Conservation (phyloP, 176 grass and related monocot species). For the Neostapfia colusana region DNA sequence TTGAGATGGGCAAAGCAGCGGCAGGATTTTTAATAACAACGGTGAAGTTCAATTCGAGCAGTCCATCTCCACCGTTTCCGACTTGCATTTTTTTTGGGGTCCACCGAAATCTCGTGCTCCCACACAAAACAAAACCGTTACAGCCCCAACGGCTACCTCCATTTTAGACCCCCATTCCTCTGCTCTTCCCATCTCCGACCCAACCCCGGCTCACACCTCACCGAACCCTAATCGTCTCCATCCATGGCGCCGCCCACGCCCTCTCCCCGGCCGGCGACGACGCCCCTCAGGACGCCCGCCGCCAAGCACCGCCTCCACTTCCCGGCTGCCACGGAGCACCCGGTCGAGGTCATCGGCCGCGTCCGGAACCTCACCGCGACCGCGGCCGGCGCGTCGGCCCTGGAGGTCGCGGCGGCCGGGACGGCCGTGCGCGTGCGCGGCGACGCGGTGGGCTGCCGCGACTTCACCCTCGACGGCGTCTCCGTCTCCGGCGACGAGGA, state of each 20-base stretch:
- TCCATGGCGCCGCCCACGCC: constrained; percentile 70
- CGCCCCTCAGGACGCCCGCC: constrained; percentile 50
- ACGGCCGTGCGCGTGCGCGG: constrained; percentile 69
- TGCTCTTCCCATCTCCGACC: neutral
- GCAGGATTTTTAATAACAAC: no score
- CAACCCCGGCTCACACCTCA: neutral
- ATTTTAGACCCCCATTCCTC: constrained; percentile 22
- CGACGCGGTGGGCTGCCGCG: constrained; percentile 65
- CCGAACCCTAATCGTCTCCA: constrained; percentile 16
- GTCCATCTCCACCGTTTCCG: neutral
- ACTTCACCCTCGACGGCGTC: constrained; percentile 85
- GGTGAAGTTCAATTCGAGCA: neutral
- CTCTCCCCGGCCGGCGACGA: constrained; percentile 29
- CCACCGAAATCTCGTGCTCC: neutral
- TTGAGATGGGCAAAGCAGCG: no score
- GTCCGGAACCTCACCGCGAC: constrained; percentile 58
- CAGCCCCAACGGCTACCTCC: constrained; percentile 38
- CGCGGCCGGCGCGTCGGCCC: constrained; percentile 29
- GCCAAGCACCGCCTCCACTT: constrained; percentile 85
- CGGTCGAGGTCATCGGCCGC: constrained; percentile 85
- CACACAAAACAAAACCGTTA: constrained; percentile 27
- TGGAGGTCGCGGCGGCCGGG: constrained; percentile 52
- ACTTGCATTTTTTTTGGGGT: neutral
- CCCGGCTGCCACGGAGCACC: constrained; percentile 69
- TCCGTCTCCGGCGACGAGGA: constrained; percentile 75